Evolutionary conservation across 129 eudicot genomes (phyloP), one percentile per base, ranked within the genome.

Genomic region (Ambrosia artemisiifolia): DNA sequence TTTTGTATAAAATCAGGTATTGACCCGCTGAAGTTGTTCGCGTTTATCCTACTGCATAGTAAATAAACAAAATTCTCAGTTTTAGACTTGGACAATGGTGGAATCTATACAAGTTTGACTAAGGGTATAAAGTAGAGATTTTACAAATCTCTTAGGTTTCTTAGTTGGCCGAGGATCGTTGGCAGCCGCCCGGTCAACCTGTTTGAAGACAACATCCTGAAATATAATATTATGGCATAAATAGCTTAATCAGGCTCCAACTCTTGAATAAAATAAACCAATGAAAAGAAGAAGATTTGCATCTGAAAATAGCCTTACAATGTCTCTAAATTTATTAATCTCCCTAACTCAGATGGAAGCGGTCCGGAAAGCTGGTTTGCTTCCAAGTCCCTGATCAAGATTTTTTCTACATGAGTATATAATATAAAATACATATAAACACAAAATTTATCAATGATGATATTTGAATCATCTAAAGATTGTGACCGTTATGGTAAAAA

Each of bases 141-240:
- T 76, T 83, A 91, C 96, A 91, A 82, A 65, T 91, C 87, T 68
- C 69, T 82, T 56, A 91, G 75, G 49, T 77, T 88, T 68, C 54
- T 70, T 54, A 91, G 79, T 30, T 70, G 76, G 67, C 92, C 88
- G 69, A 91, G 70, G 18, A 87, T 48, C 14, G 67, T n/a, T 20
- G 97, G 97, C 78, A 91, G 77, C 66, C 70, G 67, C 33, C 97
- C 97, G 2, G 77, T 56, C 46, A 91, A 75, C 60, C 49, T 86
- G 67, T 91, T 91, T 51, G 97, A 91, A 17, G 96, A 91, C 71
- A 91, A 64, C 24, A 88, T 82, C 83, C 97, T 91, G 86, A 70
- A 62, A 64, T 33, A 4, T 78, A 75, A 56, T 32, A 70, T 60
- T 50, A 63, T 24, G 3, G 11, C 42, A 18, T 67, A 57, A 42